These are phyloP conservation scores for Psidium friedrichsthalianum DNA, from an alignment of 345 rosid genomes.

Conservation along the genomic window DNA sequence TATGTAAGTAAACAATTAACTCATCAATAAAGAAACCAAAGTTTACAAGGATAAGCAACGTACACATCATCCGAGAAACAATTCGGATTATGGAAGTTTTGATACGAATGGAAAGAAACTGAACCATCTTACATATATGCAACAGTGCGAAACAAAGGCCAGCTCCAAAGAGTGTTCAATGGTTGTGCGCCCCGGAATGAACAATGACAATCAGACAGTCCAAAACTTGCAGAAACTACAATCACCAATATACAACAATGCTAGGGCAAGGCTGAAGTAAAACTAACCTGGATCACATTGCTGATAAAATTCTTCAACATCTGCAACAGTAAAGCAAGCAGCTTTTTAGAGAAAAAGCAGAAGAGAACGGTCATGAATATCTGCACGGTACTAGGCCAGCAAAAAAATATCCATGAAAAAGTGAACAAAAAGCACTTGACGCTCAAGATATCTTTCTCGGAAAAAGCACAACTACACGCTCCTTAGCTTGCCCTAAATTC, in stretches of 20 bases:
- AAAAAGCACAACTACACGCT: not conserved
- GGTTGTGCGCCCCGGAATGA: not conserved
- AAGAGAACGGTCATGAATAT: not conserved
- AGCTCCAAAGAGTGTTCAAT: not conserved
- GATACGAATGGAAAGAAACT: not conserved
- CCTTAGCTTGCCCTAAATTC: not conserved
- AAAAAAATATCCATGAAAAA: not conserved
- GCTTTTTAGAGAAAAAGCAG: not conserved
- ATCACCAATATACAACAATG: not conserved
- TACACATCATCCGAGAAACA: not conserved
- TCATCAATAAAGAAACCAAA: not conserved
- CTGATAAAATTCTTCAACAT: slow-evolving; percentile 46
- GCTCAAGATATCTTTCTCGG: not conserved
- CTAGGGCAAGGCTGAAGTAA: not conserved
- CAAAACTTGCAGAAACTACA: not conserved
- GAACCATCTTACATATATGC: not conserved
- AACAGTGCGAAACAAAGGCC: not conserved
- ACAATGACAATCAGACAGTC: not conserved
- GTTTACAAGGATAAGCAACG: not conserved
- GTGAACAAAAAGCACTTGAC: not conserved
- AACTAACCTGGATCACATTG: slow-evolving; percentile 69
- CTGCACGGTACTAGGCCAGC: not conserved
- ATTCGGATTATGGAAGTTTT: not conserved
- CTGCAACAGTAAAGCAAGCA: slow-evolving; percentile 20
- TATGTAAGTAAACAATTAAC: not conserved